Conservation (phyloP, 371 early-diverging fungal genomes). For the Funneliformis caledonium region DNA sequence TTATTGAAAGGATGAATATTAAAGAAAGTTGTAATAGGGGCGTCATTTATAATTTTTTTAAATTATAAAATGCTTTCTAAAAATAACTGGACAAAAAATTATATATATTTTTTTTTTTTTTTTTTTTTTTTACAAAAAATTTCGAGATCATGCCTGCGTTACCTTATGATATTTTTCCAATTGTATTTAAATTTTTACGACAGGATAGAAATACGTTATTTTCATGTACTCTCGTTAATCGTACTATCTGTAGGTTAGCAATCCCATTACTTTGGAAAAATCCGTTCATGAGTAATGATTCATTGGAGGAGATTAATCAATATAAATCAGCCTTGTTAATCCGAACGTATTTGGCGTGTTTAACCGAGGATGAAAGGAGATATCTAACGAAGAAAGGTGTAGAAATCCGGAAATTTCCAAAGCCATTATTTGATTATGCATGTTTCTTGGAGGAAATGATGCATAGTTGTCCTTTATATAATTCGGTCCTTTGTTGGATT, state of each 20-base stretch:
- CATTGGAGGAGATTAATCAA: background rate
- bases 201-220: background rate
- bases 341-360: background rate
- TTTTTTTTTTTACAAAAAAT: too few relatives aligned
- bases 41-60: too few relatives aligned
- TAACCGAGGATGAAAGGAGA: background rate
- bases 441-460: background rate
- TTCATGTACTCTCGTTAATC: background rate
- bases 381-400: background rate
- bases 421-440: background rate
- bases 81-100: too few relatives aligned
- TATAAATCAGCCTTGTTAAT: background rate
- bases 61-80: too few relatives aligned
- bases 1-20: too few relatives aligned
- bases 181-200: background rate
- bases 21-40: too few relatives aligned
- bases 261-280: constrained; percentile 4
- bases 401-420: background rate
- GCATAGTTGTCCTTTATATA: background rate
- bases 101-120: too few relatives aligned
- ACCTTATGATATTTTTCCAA: background rate
- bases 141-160: background rate
- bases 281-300: background rate
- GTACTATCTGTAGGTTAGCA: background rate
- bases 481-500: background rate